Base-by-base conservation (phyloP, 345 rosid species). In the Zanthoxylum bungeanum region DNA sequence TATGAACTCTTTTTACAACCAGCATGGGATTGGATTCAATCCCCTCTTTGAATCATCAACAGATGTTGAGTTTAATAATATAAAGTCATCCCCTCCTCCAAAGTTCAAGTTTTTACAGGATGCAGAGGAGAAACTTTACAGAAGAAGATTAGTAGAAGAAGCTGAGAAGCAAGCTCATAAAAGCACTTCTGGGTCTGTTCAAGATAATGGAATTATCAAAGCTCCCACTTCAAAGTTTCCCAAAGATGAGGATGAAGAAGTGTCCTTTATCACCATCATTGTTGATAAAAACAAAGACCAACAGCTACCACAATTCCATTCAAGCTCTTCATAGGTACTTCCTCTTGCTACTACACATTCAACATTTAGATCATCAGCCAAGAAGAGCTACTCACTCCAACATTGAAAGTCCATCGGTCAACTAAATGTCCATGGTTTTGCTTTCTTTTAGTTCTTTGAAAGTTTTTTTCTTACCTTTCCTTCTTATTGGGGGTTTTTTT, bases 31-130 rank as follows among this genome's bases (percentile, higher is more conserved):
- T 46, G 89, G 82, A 74, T 85, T 78, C 82, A 79, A 82, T 21
- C 86, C 80, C 67, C 76, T 82, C 57, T 84, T 80, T 37, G 98
- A 92, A 80, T 76, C 93, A 19, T 79, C 85, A 3, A 63, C 77
- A 33, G 97, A 92, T 79, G 92, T 92, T 37, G 98, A 94, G 85
- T 87, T 87, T 52, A 88, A 84, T 56, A 87, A 83, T 78, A 81
- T 85, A 44, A 84, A 84, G 72, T 82, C 90, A 64, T 93, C 98
- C 9, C 97, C 98, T 8, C 89, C 96, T 39, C 88, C 98, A 56
- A 92, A 83, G 84, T 91, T 95, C 79, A 92, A 88, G 93, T 92
- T 95, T 86, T 69, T 95, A 64, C 90, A 88, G 69, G 97, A 91
- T 74, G 99, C 99, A 49, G 99, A 95, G 80, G 98, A 95, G 82